Percentiles rank a stretch among this genome's conserved stretches.
phyloP scores from a whole-genome alignment of 2,329 filamentous ascomycete genomes.

The Ophiosphaerella korrae region DNA sequence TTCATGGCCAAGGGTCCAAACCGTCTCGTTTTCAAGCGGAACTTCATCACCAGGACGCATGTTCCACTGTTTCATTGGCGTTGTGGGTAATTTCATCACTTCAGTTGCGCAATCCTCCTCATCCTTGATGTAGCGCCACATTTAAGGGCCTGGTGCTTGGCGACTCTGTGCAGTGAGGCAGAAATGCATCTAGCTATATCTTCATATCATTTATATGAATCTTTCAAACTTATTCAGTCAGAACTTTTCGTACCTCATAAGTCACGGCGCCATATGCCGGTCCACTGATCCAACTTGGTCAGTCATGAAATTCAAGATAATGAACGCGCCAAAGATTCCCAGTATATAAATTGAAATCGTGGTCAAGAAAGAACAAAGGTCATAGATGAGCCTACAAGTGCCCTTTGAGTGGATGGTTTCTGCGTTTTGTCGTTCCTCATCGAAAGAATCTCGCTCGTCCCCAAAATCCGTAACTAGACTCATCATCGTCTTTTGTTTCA shows the following conservation, averaged over 20 bases:
- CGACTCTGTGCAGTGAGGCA: constrained; percentile 22
- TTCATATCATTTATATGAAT: neutral
- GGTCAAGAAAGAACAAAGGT: constrained; percentile 10
- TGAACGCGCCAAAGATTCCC: constrained; percentile 2
- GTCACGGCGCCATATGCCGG: neutral
- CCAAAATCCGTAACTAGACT: constrained; percentile 15
- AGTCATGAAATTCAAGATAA: constrained; percentile 6
- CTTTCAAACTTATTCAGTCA: neutral
- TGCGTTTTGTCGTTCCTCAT: neutral
- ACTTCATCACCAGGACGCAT: constrained; percentile 14
- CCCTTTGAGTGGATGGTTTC: neutral
- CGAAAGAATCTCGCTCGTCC: constrained; percentile 4
- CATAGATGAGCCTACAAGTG: neutral
- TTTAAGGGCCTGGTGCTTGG: constrained; percentile 18
- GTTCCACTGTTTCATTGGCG: constrained; percentile 12
- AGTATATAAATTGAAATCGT: constrained; percentile 4
- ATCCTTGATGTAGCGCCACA: constrained; percentile 18
- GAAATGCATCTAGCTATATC: constrained; percentile 20
- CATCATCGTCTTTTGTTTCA: constrained; percentile 10
- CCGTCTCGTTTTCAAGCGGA: constrained; percentile 2
- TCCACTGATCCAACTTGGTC: constrained; percentile 8
- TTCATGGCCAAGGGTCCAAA: neutral
- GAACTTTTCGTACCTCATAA: neutral
- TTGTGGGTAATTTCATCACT: constrained; percentile 9
- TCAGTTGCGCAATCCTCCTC: constrained; percentile 12